phyloP scores from a whole-genome alignment of 1,139 yeast genomes.

The Tardiomyces blankii region DNA sequence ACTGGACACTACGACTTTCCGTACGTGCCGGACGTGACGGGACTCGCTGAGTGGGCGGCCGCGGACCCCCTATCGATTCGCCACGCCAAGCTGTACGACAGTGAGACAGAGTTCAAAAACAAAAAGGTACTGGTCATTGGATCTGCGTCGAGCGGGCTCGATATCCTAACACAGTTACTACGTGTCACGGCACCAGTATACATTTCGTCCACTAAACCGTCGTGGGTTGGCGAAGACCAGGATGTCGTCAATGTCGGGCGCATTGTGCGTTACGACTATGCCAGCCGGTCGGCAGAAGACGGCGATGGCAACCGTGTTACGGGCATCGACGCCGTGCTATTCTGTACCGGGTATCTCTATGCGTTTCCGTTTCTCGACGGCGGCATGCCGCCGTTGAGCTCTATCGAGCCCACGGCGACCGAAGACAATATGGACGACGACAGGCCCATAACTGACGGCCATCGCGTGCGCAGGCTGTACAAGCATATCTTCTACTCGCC shows the following conservation, averaged over 20 bases:
- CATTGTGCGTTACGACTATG: conserved; percentile 27
- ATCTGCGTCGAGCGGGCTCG: conserved; percentile 52
- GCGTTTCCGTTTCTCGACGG: conserved; percentile 34
- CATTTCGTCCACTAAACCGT: conserved; percentile 11
- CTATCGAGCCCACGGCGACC: conserved; percentile 6
- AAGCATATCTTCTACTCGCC: conserved; percentile 40
- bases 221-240: conserved; percentile 27
- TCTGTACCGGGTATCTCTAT: conserved; percentile 55
- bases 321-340: conserved; percentile 40
- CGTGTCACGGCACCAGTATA: conserved; percentile 6
- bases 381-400: conserved; percentile 4
- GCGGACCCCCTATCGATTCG: conserved; percentile 37
- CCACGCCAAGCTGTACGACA: conserved; percentile 52
- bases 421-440: conserved; percentile 8
- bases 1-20: conserved; percentile 51
- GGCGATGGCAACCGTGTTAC: conserved; percentile 30
- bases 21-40: conserved; percentile 41
- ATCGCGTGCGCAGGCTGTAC: conserved; percentile 39
- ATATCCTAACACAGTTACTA: conserved; percentile 40
- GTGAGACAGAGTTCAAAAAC: conserved; percentile 33
- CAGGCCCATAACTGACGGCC: conserved; percentile 34
- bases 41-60: conserved; percentile 39
- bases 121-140: conserved; percentile 46
- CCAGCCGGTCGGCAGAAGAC: conserved; percentile 24
- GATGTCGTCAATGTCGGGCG: conserved; percentile 33